Evolutionary conservation across 345 rosid species (phyloP).

Genomic region (Lumnitzera racemosa): DNA sequence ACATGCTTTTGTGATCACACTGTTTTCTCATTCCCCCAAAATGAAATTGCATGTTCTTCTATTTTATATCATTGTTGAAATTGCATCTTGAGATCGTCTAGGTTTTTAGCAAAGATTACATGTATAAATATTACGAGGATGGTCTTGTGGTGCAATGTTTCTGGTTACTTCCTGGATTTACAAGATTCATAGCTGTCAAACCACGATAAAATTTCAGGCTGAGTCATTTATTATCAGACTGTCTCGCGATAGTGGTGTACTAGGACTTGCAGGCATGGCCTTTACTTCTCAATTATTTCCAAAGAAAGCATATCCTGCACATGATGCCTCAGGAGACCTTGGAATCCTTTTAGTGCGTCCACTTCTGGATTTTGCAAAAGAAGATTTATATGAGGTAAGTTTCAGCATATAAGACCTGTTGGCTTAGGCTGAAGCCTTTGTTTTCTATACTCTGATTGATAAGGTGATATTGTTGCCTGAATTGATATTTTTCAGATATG

Average conservation of each 20-base stretch:
- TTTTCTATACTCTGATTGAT: too few relatives aligned
- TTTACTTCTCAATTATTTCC: slow-evolving; percentile 65
- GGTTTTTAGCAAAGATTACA: too few relatives aligned
- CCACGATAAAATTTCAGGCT: slow-evolving; percentile 48
- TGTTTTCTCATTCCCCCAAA: too few relatives aligned
- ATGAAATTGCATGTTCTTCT: too few relatives aligned
- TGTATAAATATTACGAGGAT: too few relatives aligned
- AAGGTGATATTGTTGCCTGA: neutral
- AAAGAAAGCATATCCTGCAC: slow-evolving; percentile 15
- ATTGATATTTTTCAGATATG: slow-evolving; percentile 49
- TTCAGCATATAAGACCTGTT: too few relatives aligned
- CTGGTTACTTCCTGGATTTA: too few relatives aligned
- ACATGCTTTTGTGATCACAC: neutral
- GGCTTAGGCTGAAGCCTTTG: too few relatives aligned
- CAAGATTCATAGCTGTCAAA: too few relatives aligned
- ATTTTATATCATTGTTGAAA: too few relatives aligned
- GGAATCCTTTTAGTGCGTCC: slow-evolving; percentile 77
- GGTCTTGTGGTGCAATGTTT: neutral
- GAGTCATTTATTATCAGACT: slow-evolving; percentile 80
- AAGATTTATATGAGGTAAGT: slow-evolving; percentile 71
- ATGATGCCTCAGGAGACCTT: slow-evolving; percentile 22
- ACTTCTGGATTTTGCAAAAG: slow-evolving; percentile 61
- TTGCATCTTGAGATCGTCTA: too few relatives aligned
- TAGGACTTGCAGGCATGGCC: slow-evolving; percentile 92
- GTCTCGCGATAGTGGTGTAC: slow-evolving; percentile 91